Evolutionary conservation across 1,139 yeast genomes (phyloP).

Genomic region (Yamadazyma triangularis): DNA sequence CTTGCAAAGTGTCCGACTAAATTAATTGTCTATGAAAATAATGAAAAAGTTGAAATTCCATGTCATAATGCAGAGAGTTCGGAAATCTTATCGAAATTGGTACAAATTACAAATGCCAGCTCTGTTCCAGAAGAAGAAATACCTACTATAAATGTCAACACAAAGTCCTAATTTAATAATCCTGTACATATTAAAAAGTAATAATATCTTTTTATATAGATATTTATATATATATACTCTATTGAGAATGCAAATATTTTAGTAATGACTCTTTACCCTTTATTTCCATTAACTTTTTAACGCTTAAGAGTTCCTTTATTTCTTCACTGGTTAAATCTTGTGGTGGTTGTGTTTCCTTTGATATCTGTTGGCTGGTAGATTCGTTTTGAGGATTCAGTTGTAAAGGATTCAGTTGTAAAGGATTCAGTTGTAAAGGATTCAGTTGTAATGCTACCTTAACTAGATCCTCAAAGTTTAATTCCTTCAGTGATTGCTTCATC

Average conservation of each 20-base stretch:
- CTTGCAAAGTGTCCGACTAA: conserved; percentile 47
- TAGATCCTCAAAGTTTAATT: conserved; percentile 25
- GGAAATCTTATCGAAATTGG: conserved; percentile 28
- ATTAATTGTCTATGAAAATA: conserved; percentile 25
- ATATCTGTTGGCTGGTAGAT: no score
- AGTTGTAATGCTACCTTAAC: conserved; percentile 19
- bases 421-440: conserved; percentile 21
- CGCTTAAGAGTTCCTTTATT: conserved; percentile 46
- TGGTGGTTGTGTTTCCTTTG: conserved; percentile 5
- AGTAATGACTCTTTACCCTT: conserved; percentile 70
- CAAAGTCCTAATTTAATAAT: no score
- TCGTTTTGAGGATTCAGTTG: no score
- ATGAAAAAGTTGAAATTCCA: conserved; percentile 23
- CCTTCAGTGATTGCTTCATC: no score
- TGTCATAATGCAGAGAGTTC: conserved; percentile 15
- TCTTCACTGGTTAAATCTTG: conserved; percentile 26
- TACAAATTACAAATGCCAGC: conserved; percentile 27
- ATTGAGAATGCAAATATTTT: conserved; percentile 42
- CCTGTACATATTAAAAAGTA: no score
- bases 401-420: no score
- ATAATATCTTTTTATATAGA: no score
- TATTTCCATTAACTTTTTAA: conserved; percentile 56
- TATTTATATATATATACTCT: conserved; percentile 1
- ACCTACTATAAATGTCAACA: conserved; percentile 1
- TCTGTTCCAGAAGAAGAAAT: conserved; percentile 22